Evolutionary conservation across 108 stramenopile species (phyloP), one percentile per base, ranked within the genome.

Genomic region (Conticribra weissflogii): DNA sequence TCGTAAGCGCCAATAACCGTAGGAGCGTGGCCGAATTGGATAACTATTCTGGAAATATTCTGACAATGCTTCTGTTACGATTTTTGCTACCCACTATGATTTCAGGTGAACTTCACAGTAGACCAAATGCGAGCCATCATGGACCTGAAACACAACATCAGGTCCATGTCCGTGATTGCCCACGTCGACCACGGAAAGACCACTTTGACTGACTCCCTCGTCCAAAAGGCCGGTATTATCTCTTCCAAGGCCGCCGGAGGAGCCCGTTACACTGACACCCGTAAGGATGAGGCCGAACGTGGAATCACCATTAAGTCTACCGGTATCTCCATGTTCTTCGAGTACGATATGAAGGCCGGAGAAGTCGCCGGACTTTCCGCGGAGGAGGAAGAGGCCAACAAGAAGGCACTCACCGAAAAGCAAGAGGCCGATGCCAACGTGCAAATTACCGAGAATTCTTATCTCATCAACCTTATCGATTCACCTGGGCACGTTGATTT

Each of bases 161-260:
- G 99, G 72, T 96, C 94, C 71, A 98, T 99, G 98, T 96, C 94
- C 69, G 99, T 99, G 71, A 99, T 99, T 78, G 99, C 99, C 50
- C 99, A 99, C 94, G 99, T 99, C 78, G 99, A 99, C 69, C 99
- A 99, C 97, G 99, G 99, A 60, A 99, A 99, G 89, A 99, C 99
- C 45, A 99, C 99, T 53, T 85, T 99, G 23, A 98, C 99, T 29
- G 99, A 99, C 80, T 99, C 98, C 61, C 93, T 99, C 46, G 99
- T 99, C 64, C 97, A 97, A 81, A 99, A 99, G 94, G 99, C 99
- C 25, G 99, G 99, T 44, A 98, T 99, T 72, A 99, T 99, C 68
- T 94, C 98, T 72, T 76, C 98, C 66, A 99, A 98, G 94, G 95
- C 97, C 52, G 99, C 99, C 53, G 99, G 99, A 49, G 98, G 98